phyloP scores from a whole-genome alignment of 2,329 filamentous ascomycete species.

The Cladosporium sp. region DNA sequence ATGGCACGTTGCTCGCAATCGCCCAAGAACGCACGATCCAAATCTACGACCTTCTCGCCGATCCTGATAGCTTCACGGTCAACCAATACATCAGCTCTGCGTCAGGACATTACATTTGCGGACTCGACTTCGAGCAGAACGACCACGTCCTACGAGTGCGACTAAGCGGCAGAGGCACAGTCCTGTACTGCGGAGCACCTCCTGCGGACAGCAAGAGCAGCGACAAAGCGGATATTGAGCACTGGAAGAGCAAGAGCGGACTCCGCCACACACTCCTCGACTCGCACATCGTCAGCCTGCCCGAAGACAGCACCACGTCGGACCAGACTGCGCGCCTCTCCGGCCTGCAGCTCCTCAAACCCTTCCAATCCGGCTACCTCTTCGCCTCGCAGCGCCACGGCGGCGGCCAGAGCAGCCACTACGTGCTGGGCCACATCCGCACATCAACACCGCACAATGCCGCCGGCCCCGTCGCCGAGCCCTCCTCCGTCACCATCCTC shows the following conservation, averaged over 20 bases:
- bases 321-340: constrained; percentile 18
- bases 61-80: constrained; percentile 26
- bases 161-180: constrained; percentile 28
- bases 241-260: constrained; percentile 30
- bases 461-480: constrained; percentile 17
- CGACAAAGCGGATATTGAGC: constrained; percentile 18
- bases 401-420: constrained; percentile 23
- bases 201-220: not conserved
- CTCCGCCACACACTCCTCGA: constrained; percentile 28
- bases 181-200: constrained; percentile 31
- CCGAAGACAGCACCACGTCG: not conserved
- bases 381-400: constrained; percentile 28
- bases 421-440: constrained; percentile 26
- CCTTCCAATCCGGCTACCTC: constrained; percentile 23
- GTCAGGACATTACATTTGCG: constrained; percentile 30
- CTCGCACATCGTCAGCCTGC: constrained; percentile 19
- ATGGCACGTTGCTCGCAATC: constrained; percentile 28
- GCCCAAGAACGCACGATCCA: constrained; percentile 31
- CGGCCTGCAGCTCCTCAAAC: constrained; percentile 27
- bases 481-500: constrained; percentile 22
- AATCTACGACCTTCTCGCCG: constrained; percentile 28
- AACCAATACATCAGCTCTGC: constrained; percentile 28
- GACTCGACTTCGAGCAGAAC: constrained; percentile 29
- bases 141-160: constrained; percentile 28
- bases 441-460: constrained; percentile 13